phyloP scores from a whole-genome alignment of 768 basidiomycete genomes.

The Suillus ampliporus region DNA sequence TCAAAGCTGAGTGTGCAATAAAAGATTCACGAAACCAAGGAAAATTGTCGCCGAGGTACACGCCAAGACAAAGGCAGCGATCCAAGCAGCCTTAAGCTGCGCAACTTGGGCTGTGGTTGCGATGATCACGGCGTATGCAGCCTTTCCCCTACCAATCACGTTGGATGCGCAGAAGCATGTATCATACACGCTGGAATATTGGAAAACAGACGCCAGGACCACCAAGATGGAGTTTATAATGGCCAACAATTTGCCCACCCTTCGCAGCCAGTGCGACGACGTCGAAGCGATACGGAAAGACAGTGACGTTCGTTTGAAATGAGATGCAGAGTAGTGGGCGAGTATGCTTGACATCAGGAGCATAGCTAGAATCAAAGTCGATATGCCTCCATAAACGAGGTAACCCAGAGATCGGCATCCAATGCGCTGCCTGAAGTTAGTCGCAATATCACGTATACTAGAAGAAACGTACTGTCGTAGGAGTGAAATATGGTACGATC shows the following conservation, averaged over 20 bases:
- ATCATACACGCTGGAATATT: conserved; percentile 26
- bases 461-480: conserved; percentile 19
- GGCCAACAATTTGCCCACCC: conserved; percentile 23
- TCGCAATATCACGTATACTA: not conserved
- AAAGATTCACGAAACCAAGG: conserved; percentile 34
- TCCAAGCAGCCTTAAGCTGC: conserved; percentile 40
- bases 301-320: not conserved
- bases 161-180: conserved; percentile 28
- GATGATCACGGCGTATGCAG: conserved; percentile 39
- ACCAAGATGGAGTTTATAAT: conserved; percentile 24
- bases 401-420: conserved; percentile 30
- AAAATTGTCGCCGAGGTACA: conserved; percentile 29
- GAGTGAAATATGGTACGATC: conserved; percentile 28
- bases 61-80: conserved; percentile 41
- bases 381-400: conserved; percentile 23
- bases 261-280: conserved; percentile 16
- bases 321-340: not conserved
- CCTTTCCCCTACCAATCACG: conserved; percentile 20
- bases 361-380: conserved; percentile 26
- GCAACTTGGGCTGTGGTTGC: conserved; percentile 21
- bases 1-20: conserved; percentile 10
- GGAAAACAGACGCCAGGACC: conserved; percentile 22
- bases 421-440: conserved; percentile 10
- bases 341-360: conserved; percentile 18
- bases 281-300: not conserved